Percentiles rank a stretch among this genome's conserved stretches.
These are phyloP conservation scores for Scopulariopsis brevicaulis DNA, from an alignment of 2,329 filamentous ascomycete genomes.

Conservation along the genomic window DNA sequence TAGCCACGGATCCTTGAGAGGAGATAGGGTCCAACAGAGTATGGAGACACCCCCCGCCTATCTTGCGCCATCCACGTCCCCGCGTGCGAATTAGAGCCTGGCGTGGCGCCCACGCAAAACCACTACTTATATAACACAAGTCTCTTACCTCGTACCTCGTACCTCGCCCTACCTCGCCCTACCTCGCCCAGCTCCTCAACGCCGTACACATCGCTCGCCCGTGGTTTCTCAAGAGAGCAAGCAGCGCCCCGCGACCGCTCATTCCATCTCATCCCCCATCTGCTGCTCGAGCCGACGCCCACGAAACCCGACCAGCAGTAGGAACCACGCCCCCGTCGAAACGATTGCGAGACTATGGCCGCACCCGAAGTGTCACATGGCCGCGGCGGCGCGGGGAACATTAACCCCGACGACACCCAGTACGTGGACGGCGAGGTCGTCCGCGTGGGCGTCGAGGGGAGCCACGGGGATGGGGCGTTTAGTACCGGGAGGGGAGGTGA, in stretches of 20 bases:
- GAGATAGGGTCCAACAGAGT: too few relatives aligned
- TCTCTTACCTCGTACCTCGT: background rate
- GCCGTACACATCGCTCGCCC: too few relatives aligned
- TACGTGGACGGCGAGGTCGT: constrained; percentile 54
- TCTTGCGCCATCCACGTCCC: too few relatives aligned
- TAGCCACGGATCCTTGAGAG: too few relatives aligned
- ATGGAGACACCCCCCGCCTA: too few relatives aligned
- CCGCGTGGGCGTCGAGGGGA: constrained; percentile 39
- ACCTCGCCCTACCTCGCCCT: background rate
- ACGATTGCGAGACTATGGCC: constrained; percentile 16
- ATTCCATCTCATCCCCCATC: background rate
- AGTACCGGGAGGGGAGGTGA: constrained; percentile 48
- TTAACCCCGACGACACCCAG: constrained; percentile 41
- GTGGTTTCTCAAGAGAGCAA: background rate
- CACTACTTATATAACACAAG: background rate
- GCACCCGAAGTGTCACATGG: constrained; percentile 44
- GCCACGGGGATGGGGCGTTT: constrained; percentile 45
- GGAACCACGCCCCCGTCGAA: background rate
- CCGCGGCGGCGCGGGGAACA: constrained; percentile 51
- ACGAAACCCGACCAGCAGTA: background rate
- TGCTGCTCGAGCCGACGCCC: background rate
- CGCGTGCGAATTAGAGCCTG: background rate
- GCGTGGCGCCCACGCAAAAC: background rate
- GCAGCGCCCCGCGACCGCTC: too few relatives aligned
- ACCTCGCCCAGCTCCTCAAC: background rate